Conservation (phyloP, 345 rosid species). For the Brassica nigra region DNA sequence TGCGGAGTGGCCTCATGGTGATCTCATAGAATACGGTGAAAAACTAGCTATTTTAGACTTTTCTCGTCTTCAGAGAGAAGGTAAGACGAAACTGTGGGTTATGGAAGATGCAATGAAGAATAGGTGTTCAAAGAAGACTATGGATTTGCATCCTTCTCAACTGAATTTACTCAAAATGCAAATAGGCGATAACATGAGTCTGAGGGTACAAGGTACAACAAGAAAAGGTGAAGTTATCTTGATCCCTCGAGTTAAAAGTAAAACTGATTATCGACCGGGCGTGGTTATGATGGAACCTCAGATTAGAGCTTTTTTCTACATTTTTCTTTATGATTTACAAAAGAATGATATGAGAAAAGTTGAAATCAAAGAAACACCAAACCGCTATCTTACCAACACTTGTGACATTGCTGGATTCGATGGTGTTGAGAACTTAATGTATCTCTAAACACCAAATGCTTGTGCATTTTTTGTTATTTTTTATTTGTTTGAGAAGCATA, state of each 20-base stretch:
- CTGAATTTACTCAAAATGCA: not conserved
- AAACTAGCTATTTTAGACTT: no score
- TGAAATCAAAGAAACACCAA: not conserved
- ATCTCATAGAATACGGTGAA: no score
- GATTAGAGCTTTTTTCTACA: not conserved
- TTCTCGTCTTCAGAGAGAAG: no score
- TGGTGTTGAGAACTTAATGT: not conserved
- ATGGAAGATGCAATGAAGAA: not conserved
- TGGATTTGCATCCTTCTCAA: not conserved
- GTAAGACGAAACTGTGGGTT: no score
- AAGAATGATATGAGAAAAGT: constrained; percentile 14
- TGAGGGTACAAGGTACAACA: no score
- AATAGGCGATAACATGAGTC: not conserved
- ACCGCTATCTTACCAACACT: not conserved
- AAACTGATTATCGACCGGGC: not conserved
- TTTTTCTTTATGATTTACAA: constrained; percentile 7
- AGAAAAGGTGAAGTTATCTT: not conserved
- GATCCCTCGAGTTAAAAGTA: not conserved
- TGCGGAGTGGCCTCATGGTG: no score
- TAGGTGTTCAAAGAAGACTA: not conserved
- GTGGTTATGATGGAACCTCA: not conserved
- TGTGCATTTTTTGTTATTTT: no score
- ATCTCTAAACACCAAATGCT: no score
- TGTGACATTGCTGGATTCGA: not conserved
- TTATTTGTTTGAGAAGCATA: no score